Base-by-base conservation (phyloP, 352 stramenopile genomes). In the Thraustochytrium sp. region DNA sequence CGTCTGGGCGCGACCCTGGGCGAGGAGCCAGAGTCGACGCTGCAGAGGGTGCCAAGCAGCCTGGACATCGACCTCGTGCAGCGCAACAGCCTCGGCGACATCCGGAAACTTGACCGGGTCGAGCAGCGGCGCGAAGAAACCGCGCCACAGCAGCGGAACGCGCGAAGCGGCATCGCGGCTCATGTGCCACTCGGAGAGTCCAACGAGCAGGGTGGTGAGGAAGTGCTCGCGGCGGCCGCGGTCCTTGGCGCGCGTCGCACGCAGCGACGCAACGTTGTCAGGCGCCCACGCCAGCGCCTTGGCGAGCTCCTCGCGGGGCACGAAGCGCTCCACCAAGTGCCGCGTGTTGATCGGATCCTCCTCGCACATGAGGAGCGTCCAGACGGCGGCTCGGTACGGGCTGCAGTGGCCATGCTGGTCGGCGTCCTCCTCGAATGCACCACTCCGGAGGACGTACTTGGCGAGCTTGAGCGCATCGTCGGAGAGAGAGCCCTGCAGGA, bases 401-500 rank as follows among this genome's bases (percentile, higher is more conserved):
- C 65, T 77, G 46, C 26, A 36, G 4, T 77, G 65, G n/a, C 65
- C 65, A 75, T 77, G 65, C 46, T 16, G 16, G 65, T 77, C 65
- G 8, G 65, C 65, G 31, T 77, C 65, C 46, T 77, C 26, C 65
- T 77, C 65, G 26, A 77, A 77, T 3, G 26, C 65, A 3, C 65
- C 65, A 75, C 65, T 77, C 26, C 18, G 11, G 11, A 77, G 5
- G 64, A 77, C 46, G 31, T 77, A 77, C 5, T 77, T 77, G 65
- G 65, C 65, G 5, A 77, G 65, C 65, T 77, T 77, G 11, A 77
- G 26, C 11, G 65, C 65, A 75, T 77, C 65, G 46, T 77, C 65
- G 9, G 65, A 77, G 3, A 77, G 26, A 23, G 65, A 29, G 16
- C 65, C 65, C 64, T 77, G 65, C 65, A 77, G 18, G 26, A 77